Evolutionary conservation across 768 basidiomycete species (phyloP), one percentile per base, ranked within the genome.

Genomic region (Polyporus arcularius): DNA sequence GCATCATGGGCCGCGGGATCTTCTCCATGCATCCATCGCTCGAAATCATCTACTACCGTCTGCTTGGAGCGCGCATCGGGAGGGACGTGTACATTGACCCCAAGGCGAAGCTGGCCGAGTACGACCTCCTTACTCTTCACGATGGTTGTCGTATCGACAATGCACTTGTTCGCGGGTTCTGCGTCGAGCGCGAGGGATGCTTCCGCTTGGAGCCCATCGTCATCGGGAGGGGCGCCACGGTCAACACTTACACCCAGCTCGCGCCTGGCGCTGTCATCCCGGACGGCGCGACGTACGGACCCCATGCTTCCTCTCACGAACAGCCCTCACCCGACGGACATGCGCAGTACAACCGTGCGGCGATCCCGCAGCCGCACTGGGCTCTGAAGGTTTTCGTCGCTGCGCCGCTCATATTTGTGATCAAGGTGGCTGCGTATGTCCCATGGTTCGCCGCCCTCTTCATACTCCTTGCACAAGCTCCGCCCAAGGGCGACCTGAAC

Each of bases 11-110:
- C 0, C 75, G 77, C 38, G 80, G 80, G 0, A 64, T 82, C 28
- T 82, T 82, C 58, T 61, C 76, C 16, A 63, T 73, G 49, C 75
- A 79, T 55, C 77, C 79, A 1, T 66, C 68, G 1, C 64, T 79
- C 39, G 72, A 75, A 41, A 67, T 72, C 3, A 55, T 80, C 2
- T 80, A 82, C 69, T 79, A 78, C 65, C 79, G 79, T 21, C 65
- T 81, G 8, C 73, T 82, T 7, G 81, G 81, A 1, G 80, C 81
- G 3, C 72, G 65, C 43, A 77, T 82, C 41, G 80, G 80, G 11
- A 70, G 68, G 18, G 71, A 75, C 58, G 80, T 82, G n/a, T 51
- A 55, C 31, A 78, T 82, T 45, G 75, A 75, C 50, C 70, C 76
- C 30, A 70, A 66, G 35, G 75, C 77, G 2, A 71, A 62, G 35